A percentile compares a stretch with the other conserved stretches of the same genome.
Evolutionary conservation across 192 early-diverging fungal genomes (phyloP).

Genomic region (Backusella morwellensis): DNA sequence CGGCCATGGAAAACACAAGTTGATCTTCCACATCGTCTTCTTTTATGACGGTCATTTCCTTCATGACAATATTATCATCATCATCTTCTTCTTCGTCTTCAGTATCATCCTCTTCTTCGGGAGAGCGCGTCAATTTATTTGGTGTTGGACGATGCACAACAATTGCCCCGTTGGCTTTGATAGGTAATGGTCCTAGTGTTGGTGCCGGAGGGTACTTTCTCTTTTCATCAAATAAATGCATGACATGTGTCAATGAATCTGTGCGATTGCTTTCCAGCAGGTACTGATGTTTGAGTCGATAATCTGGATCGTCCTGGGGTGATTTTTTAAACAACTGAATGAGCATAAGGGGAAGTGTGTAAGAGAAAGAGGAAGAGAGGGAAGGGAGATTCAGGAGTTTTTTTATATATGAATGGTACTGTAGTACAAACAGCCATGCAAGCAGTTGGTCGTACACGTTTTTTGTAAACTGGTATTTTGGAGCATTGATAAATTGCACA

Average conservation of each 20-base stretch:
- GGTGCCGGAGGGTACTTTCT: not conserved
- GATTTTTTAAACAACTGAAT: not conserved
- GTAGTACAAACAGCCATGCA: not conserved
- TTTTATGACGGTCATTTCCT: not conserved
- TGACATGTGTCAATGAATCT: conserved; percentile 7
- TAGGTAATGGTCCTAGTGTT: not conserved
- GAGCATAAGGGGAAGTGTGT: not conserved
- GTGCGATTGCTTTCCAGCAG: not conserved
- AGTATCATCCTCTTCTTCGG: not conserved
- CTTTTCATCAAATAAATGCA: conserved; percentile 12
- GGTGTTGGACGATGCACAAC: not conserved
- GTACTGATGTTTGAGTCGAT: not conserved
- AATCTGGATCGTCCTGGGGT: not conserved
- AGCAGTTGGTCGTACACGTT: not conserved
- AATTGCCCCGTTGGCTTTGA: conserved; percentile 13
- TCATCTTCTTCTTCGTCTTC: not conserved
- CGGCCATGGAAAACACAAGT: not conserved
- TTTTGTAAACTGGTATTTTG: not conserved
- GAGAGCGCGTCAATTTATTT: not conserved
- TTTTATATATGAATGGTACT: not conserved
- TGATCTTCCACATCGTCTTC: not conserved
- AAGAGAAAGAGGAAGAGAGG: not conserved
- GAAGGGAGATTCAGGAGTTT: not conserved
- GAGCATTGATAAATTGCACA: not conserved
- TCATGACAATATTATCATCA: not conserved